Percentiles rank a stretch among this genome's conserved stretches.
phyloP scores from a whole-genome alignment of 148 eudicot species.

The Diospyros kaki region DNA sequence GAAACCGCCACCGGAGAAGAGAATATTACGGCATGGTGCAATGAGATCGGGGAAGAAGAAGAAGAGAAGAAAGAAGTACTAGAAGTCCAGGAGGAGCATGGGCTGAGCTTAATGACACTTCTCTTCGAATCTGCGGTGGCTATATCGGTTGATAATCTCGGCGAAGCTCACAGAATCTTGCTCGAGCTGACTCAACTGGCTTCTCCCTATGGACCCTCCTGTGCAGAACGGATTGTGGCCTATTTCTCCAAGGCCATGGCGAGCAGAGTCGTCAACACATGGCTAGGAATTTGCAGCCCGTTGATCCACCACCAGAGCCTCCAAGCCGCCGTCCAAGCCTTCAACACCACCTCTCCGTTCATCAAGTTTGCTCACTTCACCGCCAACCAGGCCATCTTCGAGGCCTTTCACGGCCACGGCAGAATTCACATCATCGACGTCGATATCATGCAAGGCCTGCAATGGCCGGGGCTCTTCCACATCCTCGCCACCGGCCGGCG shows the following conservation, averaged over 20 bases:
- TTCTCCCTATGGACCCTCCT: slow-evolving; percentile 46
- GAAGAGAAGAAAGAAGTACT: neutral
- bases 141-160: slow-evolving; percentile 47
- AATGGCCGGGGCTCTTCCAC: slow-evolving; percentile 53
- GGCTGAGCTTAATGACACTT: slow-evolving; percentile 26
- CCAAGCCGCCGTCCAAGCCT: slow-evolving; percentile 38
- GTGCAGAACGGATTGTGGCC: slow-evolving; percentile 47
- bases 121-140: slow-evolving; percentile 50
- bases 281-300: slow-evolving; percentile 44
- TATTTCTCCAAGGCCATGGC: slow-evolving; percentile 49
- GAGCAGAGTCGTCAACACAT: slow-evolving; percentile 41
- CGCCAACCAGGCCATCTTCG: slow-evolving; percentile 48
- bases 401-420: slow-evolving; percentile 31
- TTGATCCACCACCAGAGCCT: slow-evolving; percentile 21
- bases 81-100: slow-evolving; percentile 19
- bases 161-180: slow-evolving; percentile 45
- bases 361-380: slow-evolving; percentile 53
- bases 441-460: slow-evolving; percentile 51
- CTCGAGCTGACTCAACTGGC: slow-evolving; percentile 41
- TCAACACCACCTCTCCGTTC: slow-evolving; percentile 40
- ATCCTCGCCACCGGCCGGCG: slow-evolving; percentile 43
- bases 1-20: slow-evolving; percentile 12
- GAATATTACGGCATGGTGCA: slow-evolving; percentile 13
- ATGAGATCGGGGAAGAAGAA: slow-evolving; percentile 27
- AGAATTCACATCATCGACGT: slow-evolving; percentile 49